These are phyloP conservation scores for Zalaria obscura DNA, from an alignment of 2,329 filamentous ascomycete species.

Conservation along the genomic window DNA sequence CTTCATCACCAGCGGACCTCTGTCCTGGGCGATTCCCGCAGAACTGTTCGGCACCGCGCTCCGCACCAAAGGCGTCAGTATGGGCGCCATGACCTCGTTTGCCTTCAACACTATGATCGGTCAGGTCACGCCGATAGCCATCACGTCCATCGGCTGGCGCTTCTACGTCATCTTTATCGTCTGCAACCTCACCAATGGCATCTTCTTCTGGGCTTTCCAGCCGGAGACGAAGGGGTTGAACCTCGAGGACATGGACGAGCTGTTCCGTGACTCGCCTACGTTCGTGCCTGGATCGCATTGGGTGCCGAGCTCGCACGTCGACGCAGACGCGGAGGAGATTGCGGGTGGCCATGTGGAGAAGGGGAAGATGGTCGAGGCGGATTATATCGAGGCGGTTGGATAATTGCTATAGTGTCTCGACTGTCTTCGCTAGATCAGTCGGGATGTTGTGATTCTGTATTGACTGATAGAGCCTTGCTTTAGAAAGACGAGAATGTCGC, in stretches of 20 bases:
- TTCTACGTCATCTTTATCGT: conserved; percentile 15
- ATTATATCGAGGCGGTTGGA: too few relatives aligned
- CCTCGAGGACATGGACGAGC: conserved; percentile 13
- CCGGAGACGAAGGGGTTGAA: conserved; percentile 53
- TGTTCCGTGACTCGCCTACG: conserved; percentile 10
- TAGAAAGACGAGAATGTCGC: too few relatives aligned
- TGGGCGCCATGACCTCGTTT: conserved; percentile 12
- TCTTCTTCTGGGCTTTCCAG: conserved; percentile 46
- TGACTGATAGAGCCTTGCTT: too few relatives aligned
- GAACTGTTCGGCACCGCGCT: conserved; percentile 14
- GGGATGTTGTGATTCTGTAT: too few relatives aligned
- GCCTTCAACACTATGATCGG: conserved; percentile 17
- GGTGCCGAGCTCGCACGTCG: conserved; percentile 11
- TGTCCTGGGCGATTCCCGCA: conserved; percentile 14
- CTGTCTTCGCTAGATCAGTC: too few relatives aligned
- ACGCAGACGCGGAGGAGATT: conserved; percentile 5
- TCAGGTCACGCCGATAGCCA: conserved; percentile 13
- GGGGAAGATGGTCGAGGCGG: too few relatives aligned
- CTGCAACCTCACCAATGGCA: conserved; percentile 13
- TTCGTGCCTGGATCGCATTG: conserved; percentile 12
- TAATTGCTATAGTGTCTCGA: too few relatives aligned
- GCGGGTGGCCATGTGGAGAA: too few relatives aligned
- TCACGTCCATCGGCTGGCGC: conserved; percentile 11
- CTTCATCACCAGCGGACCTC: conserved; percentile 10
- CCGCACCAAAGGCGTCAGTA: conserved; percentile 11